Base-by-base conservation (phyloP, 2,329 filamentous ascomycete species). In the Apiospora saccharicola region DNA sequence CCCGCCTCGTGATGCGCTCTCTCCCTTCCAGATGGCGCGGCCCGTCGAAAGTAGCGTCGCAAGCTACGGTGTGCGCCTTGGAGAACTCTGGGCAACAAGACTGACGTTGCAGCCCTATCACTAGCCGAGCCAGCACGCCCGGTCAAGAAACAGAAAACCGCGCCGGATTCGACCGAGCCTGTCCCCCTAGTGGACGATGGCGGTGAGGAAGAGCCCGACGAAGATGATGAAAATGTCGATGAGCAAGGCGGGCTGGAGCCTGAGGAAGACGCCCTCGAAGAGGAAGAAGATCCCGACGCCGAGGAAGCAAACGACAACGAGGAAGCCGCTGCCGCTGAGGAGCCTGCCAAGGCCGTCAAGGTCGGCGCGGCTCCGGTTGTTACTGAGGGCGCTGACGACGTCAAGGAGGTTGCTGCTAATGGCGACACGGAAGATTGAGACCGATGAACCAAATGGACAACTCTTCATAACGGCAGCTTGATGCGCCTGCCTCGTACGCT, bases 131-230 rank as follows among this genome's bases (percentile, higher is more conserved):
- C 78, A 72, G 77, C 77, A 71, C 79, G 78, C 57, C 79, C 79
- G 1, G 78, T 77, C 71, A 81, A 81, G 72, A 81, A 80, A 72
- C 75, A 77, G 71, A 81, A 81, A 75, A 81, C 78, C 3, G 70
- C 73, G 37, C 71, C 71, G 57, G 75, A 75, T 69, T 57, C 76
- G 14, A 71, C 67, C 72, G 75, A 79, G 30, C 53, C 75, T 41
- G 72, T 76, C 41, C 76, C 78, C 34, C 73, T 75, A 73, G 75
- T 69, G 73, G 72, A 78, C 34, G 76, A 77, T 12, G 76, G 75
- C 44, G 76, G 72, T 44, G 75, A 73, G 3, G 78, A 78, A 22
- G 79, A 79, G 53, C 77, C 76, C 8, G 78, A 78, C 22, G 76
- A 76, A 16, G 78, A 80, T 24, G 78, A 77, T 10, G 77, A 81